Base-by-base conservation (phyloP, 1,284 basidiomycete species). In the Fomes fomentarius region DNA sequence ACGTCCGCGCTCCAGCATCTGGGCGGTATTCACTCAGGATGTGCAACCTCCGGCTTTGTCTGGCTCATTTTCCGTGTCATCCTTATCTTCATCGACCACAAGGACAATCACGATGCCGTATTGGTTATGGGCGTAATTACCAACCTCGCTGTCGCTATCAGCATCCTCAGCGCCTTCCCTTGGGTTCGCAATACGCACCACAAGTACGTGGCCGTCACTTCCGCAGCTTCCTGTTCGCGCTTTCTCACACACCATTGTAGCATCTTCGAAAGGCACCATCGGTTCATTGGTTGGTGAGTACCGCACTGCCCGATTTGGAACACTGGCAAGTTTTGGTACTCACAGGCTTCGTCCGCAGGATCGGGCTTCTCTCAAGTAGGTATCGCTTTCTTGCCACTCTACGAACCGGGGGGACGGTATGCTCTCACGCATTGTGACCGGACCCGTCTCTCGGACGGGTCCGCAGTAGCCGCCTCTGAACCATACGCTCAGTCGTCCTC, bases 21-120 rank as follows among this genome's bases (percentile, higher is more conserved):
- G 11, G 86, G 86, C 12, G 86, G 86, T 28, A 84, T 88, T 61
- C 86, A 89, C 65, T 85, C 83, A n/a, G 85, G 85, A 25, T 87
- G 85, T 65, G 85, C 84, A 17, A 75, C 75, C 1, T 84, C 84
- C 28, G 83, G 83, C 35, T 81, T 84, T 60, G 69, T 76, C 12
- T 87, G 85, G 85, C 77, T 88, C 44, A 72, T 88, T 35, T 85
- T 82, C 71, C 76, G 78, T 48, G 72, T 86, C 31, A 70, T 75
- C 17, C 63, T 76, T 41, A 78, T 85, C 47, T 78, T 84, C 66
- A 76, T 78, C 47, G 70, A 85, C 64, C 79, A 78, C 66, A 76
- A 73, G 64, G 68, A 77, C 61, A 82, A 79, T 52, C 80, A 83
- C 62, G 72, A 76, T 51, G 74, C 80, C n/a, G 76, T 87, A 31